phyloP scores from a whole-genome alignment of 163 green algal species.

The Volvox carteri region DNA sequence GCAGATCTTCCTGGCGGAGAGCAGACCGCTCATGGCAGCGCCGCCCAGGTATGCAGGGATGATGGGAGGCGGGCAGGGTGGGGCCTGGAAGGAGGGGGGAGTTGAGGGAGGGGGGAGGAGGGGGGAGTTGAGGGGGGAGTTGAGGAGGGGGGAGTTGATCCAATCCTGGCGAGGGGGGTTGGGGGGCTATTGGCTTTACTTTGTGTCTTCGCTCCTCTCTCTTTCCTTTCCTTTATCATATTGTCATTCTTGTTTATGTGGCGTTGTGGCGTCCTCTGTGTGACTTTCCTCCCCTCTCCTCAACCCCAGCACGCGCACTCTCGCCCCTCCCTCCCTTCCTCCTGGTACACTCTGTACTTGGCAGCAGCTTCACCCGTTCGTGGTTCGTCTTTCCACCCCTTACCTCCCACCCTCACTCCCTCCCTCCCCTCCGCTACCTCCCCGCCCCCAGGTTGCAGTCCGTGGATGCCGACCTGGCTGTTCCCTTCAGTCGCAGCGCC shows the following conservation, averaged over 20 bases:
- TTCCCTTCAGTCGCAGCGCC: constrained; percentile 77
- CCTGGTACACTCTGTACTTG: no score
- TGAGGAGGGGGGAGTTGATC: no score
- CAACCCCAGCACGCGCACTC: not conserved
- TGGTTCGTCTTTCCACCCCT: no score
- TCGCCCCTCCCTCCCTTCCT: not conserved
- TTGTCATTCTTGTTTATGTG: not conserved
- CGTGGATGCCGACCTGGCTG: constrained; percentile 61
- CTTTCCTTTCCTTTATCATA: no score
- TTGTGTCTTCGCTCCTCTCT: no score
- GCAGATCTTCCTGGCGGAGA: constrained; percentile 85
- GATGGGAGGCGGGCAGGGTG: not conserved
- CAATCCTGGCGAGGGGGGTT: no score
- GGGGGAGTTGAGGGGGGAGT: not conserved
- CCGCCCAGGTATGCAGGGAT: constrained; percentile 28
- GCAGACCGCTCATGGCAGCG: constrained; percentile 30
- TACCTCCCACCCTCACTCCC: no score
- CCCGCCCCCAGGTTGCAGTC: not conserved
- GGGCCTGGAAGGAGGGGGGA: not conserved
- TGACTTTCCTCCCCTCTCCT: no score
- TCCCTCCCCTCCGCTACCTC: constrained; percentile 5
- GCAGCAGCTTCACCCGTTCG: no score
- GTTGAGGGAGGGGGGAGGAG: not conserved
- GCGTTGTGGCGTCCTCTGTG: not conserved
- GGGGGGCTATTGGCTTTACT: no score